Evolutionary conservation across 495 filamentous ascomycete species (phyloP), one percentile per base, ranked within the genome.

Genomic region (Daldinia caldariorum): DNA sequence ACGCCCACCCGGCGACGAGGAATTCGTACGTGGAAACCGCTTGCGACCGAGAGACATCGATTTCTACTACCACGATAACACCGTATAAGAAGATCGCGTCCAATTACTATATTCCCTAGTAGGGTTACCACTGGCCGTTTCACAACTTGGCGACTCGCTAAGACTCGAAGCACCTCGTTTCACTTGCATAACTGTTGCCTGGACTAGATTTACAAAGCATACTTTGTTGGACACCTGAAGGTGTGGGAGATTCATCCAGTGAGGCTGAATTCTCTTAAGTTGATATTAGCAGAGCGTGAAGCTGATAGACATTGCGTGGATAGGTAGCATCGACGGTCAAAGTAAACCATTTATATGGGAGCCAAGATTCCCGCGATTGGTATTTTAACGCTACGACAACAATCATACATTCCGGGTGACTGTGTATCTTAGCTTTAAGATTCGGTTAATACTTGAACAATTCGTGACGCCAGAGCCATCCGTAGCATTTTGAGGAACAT

Each of bases 61-160:
- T 57, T 97, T 97, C 74, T 87, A 90, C 57, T 97, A 94, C 72
- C 89, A 97, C 76, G 93, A 97, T 76, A 91, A 92, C 74, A 89
- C 86, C 51, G 92, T 97, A 54, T 94, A 80, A 87, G 49, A 60
- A 43, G 18, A n/a, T 37, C 18, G 39, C 4, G n/a, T 53, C 58
- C 54, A 16, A 16, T 54, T 49, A 31, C 57, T 56, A 20, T 31
- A 54, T 26, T 41, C 26, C 58, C 51, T 26, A 31, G 38, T 32
- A n/a, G 37, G 38, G 2, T 6, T 37, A 26, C 38, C 54, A 43
- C 10, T 37, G 38, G 56, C 29, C 41, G 62, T 31, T 61, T 56
- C 37, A 39, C 51, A 51, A n/a, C 37, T 38, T 56, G 37, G 61
- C 61, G 59, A 63, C 62, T 51, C 51, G 58, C 56, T 59, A 41